Percentiles rank a stretch among this genome's conserved stretches.
Evolutionary conservation across 2,329 filamentous ascomycete species (phyloP).

Genomic region (Beauveria sp.): DNA sequence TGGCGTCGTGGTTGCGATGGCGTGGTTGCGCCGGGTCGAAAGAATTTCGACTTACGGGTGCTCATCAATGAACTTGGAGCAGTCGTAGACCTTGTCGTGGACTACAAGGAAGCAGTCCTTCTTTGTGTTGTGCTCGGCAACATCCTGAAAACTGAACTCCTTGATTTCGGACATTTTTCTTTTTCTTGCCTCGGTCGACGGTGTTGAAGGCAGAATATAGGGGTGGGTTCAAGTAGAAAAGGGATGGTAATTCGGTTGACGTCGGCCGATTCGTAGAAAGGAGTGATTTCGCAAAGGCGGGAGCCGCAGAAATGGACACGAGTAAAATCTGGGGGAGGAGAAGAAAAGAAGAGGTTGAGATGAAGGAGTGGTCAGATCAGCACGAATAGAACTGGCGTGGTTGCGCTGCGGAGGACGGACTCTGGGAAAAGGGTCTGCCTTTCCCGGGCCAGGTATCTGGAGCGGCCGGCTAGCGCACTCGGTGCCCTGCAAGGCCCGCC

Average conservation of each 20-base stretch:
- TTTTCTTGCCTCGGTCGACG: constrained; percentile 11
- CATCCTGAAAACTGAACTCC: constrained; percentile 69
- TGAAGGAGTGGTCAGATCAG: constrained; percentile 6
- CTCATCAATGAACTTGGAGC: constrained; percentile 86
- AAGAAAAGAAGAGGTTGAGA: not conserved
- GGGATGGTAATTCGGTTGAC: not conserved
- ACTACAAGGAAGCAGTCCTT: constrained; percentile 89
- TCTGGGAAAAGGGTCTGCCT: constrained; percentile 8
- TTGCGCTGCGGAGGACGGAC: not conserved
- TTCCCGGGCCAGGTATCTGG: constrained; percentile 6
- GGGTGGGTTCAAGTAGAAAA: not conserved
- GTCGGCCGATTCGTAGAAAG: not conserved
- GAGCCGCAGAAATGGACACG: not conserved
- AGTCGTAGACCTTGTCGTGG: constrained; percentile 95
- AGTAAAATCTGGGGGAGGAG: not conserved
- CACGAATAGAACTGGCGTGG: not conserved
- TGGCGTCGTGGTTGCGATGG: not conserved
- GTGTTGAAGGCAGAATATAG: not conserved
- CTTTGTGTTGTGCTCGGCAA: constrained; percentile 82
- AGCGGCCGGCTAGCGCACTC: not conserved
- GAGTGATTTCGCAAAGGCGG: not conserved
- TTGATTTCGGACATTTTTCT: constrained; percentile 24
- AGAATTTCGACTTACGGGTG: constrained; percentile 62
- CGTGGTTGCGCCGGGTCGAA: not conserved
- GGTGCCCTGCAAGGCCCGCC: not conserved